These are phyloP conservation scores for Phyllosticta citrichinensis DNA, from an alignment of 2,329 filamentous ascomycete genomes.

Conservation along the genomic window DNA sequence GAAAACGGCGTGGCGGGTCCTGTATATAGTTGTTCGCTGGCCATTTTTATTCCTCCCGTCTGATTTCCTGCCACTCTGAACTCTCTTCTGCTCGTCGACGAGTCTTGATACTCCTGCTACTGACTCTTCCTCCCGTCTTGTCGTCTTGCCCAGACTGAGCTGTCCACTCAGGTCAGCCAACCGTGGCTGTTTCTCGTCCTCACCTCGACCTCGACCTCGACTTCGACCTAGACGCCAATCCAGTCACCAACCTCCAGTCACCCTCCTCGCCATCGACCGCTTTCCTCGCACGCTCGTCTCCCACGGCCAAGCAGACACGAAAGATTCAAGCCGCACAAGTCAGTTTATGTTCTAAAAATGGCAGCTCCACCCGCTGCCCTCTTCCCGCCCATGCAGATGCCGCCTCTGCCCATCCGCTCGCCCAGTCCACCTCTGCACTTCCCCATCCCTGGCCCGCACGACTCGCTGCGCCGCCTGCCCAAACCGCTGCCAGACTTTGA, in stretches of 20 bases:
- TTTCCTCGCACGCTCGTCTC: not conserved
- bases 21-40: constrained; percentile 3
- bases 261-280: not conserved
- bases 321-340: not conserved
- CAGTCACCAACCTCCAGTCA: not conserved
- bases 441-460: constrained; percentile 1
- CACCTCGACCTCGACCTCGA: not conserved
- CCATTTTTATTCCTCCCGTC: constrained; percentile 1
- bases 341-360: not conserved
- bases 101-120: not conserved
- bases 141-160: not conserved
- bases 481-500: constrained; percentile 2
- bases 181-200: not conserved
- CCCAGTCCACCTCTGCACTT: constrained; percentile 7
- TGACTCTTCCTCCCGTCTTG: not conserved
- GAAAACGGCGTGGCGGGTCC: constrained; percentile 4
- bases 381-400: not conserved
- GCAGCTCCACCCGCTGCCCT: not conserved
- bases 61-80: not conserved
- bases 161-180: not conserved
- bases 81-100: not conserved
- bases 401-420: not conserved
- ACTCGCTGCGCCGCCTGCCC: constrained; percentile 3
- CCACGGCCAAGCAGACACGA: not conserved
- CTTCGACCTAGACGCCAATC: not conserved